Evolutionary conservation across 228 moss, liverwort and hornwort species (phyloP), one percentile per base, ranked within the genome.

Genomic region (Sphagnum fallax): DNA sequence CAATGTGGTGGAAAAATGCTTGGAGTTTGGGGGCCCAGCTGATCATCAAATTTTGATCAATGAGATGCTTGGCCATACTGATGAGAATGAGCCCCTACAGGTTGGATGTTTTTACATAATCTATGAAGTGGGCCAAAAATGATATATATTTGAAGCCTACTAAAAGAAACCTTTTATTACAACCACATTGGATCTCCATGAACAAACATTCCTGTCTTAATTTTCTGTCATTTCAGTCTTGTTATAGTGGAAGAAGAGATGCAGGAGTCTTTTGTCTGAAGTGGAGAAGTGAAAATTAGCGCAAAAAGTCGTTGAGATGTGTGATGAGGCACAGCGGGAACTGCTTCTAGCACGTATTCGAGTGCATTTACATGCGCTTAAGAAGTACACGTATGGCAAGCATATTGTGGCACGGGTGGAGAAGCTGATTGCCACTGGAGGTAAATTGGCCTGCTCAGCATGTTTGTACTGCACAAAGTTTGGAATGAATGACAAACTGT

Each of bases 371-470:
- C 94, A 98, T 77, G 98, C 98, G 6, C 84, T 98, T 69, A 98
- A 98, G 79, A 98, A 98, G 73, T 98, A 93, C 78, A 98, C 98
- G 4, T 98, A 98, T 62, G 98, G 98, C 57, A 98, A 98, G 79
- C 98, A 98, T 61, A 98, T 98, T 77, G 98, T 98, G 9, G 94
- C 94, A 5, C 89, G 94, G 16, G 98, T 98, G 72, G 98, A 98
- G 84, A 98, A 98, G 83, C 84, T 98, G 49, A 94, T 98, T 48
- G 94, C 98, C 69, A 94, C 98, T 12, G 98, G 98, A 71, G 98
- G 98, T 98, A 86, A 76, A 55, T 8, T 12, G 55, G 9, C 55
- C 12, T 55, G 55, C 12, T 55, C 12, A 55, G 8, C 8, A 8
- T 55, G 8, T 8, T 55, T 55, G 55, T 55, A 8, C 55, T 8